Base-by-base conservation (phyloP, 208 protist species). In the Leishmania guyanensis region DNA sequence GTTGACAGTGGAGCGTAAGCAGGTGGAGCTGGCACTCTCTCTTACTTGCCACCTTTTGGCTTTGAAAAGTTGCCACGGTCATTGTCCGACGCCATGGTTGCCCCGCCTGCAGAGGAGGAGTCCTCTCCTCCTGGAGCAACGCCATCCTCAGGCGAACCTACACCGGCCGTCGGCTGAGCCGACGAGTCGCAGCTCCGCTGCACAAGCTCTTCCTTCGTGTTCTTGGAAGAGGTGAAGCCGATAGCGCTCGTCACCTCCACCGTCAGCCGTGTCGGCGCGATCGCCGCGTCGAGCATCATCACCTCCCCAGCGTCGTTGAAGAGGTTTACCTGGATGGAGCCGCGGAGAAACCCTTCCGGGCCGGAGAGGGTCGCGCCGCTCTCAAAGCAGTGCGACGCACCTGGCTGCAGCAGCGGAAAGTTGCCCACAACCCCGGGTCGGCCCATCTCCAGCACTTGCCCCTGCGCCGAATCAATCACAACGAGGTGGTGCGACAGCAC, bases 281-380 rank as follows among this genome's bases (percentile, higher is more conserved):
- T 89, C 1, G 85, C 85, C 2, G 94, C 86, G 69, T 98, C 94
- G 5, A 98, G 85, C 74, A 84, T 86, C 36, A 91, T 85, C 72
- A 91, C 86, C 79, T 93, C 87, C 2, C 92, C 93, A 5, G 85
- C 84, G 54, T 94, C 90, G 78, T 95, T 92, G 79, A 94, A 94
- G 22, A 86, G 84, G 64, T 94, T 94, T 39, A 98, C 74, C 80
- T 98, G 95, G 70, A 98, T 90, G 0, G 94, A 96, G 9, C 95
- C 95, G 62, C 92, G 91, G 50, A 98, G 78, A 4, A 98, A 73
- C 29, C 92, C 95, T 33, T 89, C 86, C 4, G 78, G 29, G n/a
- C 90, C 88, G 20, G 69, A 77, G 1, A 96, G 78, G 39, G 83
- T 91, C 14, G 91, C 89, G 26, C 95, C 94, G 68, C 86, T 89